Evolutionary conservation across 352 stramenopile species (phyloP), one percentile per base, ranked within the genome.

Genomic region (Phytophthora cactorum): DNA sequence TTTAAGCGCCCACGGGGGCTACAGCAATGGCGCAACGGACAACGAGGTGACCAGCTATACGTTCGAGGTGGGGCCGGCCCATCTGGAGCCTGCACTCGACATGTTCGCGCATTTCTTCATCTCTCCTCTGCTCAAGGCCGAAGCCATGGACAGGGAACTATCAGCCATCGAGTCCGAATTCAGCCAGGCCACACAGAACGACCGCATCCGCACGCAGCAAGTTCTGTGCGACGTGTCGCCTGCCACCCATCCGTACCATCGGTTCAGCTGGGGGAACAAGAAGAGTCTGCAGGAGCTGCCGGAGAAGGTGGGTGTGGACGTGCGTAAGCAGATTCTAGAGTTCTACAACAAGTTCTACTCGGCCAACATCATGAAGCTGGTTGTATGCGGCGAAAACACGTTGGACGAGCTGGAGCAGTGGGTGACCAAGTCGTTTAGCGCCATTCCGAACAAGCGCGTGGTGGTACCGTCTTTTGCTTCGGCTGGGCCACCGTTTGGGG

Each of bases 31-130:
- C 17, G 91, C 91, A 29, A 98, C 95, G 5, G 95, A 98, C 74
- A 94, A 94, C 53, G 93, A 98, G 66, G 59, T 90, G 41, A 98
- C 95, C 31, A 91, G 90, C 53, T 99, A 98, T 75, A 95, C 97
- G 54, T 98, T 99, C 75, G 91, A 98, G 52, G 88, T 98, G 28
- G 75, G 84, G 6, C 84, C 85, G 4, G 73, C 71, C 4, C 63
- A 90, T 51, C 51, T 96, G 52, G 59, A 83, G 60, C 59, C 76
- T 14, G 88, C 89, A n/a, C 70, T 97, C 8, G 89, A 97, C 58
- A 97, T 96, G 74, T 98, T 98, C 77, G 91, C 93, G 17, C 91
- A 98, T 59, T 98, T 98, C 63, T 98, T 98, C 79, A 92, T 98
- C 53, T 81, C 77, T 22, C 95, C 95, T 17, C 67, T 97, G 51